Percentiles rank a stretch among this genome's conserved stretches.
phyloP scores from a whole-genome alignment of 345 rosid species.

The Acer yangbiense region DNA sequence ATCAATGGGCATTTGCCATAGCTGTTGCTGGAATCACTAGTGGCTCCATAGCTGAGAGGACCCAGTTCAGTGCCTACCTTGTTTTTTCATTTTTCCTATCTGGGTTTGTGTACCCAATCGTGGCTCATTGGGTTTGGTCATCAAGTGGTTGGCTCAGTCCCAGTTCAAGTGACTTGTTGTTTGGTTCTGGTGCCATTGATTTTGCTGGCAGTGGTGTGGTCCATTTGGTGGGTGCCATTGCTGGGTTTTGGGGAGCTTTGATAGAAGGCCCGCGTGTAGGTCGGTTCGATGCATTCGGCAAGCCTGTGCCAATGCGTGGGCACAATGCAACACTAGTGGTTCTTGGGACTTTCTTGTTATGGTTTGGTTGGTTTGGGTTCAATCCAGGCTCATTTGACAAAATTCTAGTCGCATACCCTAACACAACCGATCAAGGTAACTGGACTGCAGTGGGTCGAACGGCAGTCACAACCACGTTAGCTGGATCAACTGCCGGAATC shows the following conservation, averaged over 20 bases:
- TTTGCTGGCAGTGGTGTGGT: slow-evolving; percentile 69
- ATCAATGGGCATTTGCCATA: slow-evolving; percentile 72
- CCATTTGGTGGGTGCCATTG: slow-evolving; percentile 56
- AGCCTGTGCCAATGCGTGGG: slow-evolving; percentile 54
- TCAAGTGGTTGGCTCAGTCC: slow-evolving; percentile 63
- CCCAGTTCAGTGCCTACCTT: slow-evolving; percentile 71
- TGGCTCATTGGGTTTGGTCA: slow-evolving; percentile 72
- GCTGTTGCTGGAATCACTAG: slow-evolving; percentile 71
- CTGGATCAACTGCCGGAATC: slow-evolving; percentile 54
- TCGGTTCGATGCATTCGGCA: slow-evolving; percentile 58
- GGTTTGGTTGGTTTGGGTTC: slow-evolving; percentile 77
- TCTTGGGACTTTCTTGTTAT: slow-evolving; percentile 54
- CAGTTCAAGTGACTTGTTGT: slow-evolving; percentile 33
- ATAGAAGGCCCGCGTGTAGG: slow-evolving; percentile 65
- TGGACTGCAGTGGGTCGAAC: slow-evolving; percentile 60
- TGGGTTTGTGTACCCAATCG: slow-evolving; percentile 64
- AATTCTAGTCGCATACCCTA: slow-evolving; percentile 55
- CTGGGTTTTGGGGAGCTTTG: slow-evolving; percentile 58
- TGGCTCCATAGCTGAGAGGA: slow-evolving; percentile 75
- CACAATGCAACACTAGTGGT: slow-evolving; percentile 64
- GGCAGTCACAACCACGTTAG: slow-evolving; percentile 52
- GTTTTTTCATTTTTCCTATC: slow-evolving; percentile 63
- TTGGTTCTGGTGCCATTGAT: slow-evolving; percentile 68
- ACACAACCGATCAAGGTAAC: slow-evolving; percentile 49
- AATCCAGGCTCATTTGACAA: slow-evolving; percentile 57